A percentile compares a stretch with the other conserved stretches of the same genome.
These are phyloP conservation scores for Sideroxylon spinosum DNA, from an alignment of 179 eudicot species.

Conservation along the genomic window DNA sequence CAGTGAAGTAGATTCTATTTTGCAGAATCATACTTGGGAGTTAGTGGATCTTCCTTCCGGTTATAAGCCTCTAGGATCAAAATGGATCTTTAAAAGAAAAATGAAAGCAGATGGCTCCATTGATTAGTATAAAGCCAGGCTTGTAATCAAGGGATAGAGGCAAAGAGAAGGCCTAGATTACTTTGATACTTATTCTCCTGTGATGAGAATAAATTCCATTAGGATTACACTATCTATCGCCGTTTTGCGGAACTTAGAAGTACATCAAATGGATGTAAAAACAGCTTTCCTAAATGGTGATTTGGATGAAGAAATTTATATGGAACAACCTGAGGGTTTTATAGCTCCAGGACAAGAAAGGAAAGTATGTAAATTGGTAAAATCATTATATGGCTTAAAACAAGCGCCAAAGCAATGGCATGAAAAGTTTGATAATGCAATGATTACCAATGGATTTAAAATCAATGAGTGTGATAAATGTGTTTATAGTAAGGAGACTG, in stretches of 20 bases:
- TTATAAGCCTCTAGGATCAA: background rate
- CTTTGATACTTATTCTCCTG: too few relatives aligned
- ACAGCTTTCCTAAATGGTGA: background rate
- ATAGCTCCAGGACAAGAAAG: background rate
- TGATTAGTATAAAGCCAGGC: background rate
- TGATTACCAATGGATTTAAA: too few relatives aligned
- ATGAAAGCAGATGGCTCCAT: background rate
- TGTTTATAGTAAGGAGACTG: too few relatives aligned
- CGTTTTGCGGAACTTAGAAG: background rate
- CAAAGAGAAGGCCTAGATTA: background rate
- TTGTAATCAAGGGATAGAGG: background rate
- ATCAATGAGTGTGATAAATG: too few relatives aligned
- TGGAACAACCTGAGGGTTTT: background rate
- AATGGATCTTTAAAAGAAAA: background rate
- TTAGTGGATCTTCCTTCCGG: background rate
- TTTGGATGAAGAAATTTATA: background rate
- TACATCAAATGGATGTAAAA: background rate
- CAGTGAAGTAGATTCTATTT: background rate
- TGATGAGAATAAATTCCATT: background rate
- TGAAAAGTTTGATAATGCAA: too few relatives aligned
- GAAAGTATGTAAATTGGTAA: background rate
- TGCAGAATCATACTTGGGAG: too few relatives aligned
- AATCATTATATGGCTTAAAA: background rate
- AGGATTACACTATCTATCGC: background rate
- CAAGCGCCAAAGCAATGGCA: background rate